phyloP scores from a whole-genome alignment of 371 early-diverging fungal genomes.

The Zychaea mexicana region DNA sequence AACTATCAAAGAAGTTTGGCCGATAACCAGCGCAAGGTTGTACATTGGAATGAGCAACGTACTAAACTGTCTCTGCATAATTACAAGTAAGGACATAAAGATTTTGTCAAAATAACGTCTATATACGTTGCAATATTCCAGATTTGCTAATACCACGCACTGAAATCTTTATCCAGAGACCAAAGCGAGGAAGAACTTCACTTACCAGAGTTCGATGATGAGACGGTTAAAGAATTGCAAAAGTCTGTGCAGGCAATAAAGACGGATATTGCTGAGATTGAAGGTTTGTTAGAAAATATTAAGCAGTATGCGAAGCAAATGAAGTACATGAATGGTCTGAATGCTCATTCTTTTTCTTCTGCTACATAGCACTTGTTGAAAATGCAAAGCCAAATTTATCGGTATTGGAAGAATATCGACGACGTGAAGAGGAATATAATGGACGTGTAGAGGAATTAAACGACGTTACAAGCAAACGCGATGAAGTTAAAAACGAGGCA shows the following conservation, averaged over 20 bases:
- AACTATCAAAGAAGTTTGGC: slow-evolving; percentile 50
- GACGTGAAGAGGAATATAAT: slow-evolving; percentile 75
- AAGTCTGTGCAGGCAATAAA: slow-evolving; percentile 34
- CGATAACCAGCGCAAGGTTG: slow-evolving; percentile 54
- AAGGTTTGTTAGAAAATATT: slow-evolving; percentile 24
- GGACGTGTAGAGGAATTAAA: slow-evolving; percentile 78
- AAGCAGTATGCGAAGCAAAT: no score
- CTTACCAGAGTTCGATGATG: slow-evolving; percentile 47
- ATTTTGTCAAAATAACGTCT: no score
- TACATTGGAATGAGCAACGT: slow-evolving; percentile 56
- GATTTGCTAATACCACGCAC: background rate
- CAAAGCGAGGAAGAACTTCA: slow-evolving; percentile 62
- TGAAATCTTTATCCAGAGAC: slow-evolving; percentile 13
- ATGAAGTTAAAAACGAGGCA: slow-evolving; percentile 71
- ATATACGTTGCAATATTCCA: no score
- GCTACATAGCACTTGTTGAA: slow-evolving; percentile 64
- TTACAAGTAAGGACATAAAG: slow-evolving; percentile 53
- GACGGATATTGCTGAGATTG: slow-evolving; percentile 51
- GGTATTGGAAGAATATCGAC: slow-evolving; percentile 86
- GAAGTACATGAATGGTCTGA: no score
- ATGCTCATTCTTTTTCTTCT: no score
- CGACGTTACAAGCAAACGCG: slow-evolving; percentile 70
- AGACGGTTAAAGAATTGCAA: slow-evolving; percentile 50
- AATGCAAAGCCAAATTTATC: slow-evolving; percentile 85
- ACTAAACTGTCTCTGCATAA: slow-evolving; percentile 59